These are phyloP conservation scores for Colletotrichum noveboracense DNA, from an alignment of 2,329 filamentous ascomycete species.

Conservation along the genomic window DNA sequence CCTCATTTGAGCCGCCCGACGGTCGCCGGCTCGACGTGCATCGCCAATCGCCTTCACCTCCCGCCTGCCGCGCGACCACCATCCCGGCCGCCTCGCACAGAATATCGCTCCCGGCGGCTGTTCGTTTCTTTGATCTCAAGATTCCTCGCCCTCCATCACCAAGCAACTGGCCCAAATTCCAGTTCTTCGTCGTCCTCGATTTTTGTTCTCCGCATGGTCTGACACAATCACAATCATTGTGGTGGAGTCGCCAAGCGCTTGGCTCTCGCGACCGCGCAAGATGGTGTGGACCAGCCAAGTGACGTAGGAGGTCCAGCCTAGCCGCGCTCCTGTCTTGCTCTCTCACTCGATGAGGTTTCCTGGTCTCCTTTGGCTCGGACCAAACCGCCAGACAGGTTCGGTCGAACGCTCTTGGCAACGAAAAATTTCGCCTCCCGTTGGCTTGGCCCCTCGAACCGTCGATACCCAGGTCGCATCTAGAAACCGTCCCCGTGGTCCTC, in stretches of 20 bases:
- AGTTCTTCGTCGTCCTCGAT: background rate
- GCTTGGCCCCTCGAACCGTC: background rate
- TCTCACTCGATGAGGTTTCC: background rate
- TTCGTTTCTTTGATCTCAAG: background rate
- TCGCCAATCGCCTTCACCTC: background rate
- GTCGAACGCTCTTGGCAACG: conserved; percentile 5
- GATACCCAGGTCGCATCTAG: background rate
- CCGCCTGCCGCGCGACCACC: background rate
- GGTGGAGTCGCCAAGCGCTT: conserved; percentile 19
- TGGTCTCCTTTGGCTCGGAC: background rate
- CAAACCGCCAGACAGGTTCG: conserved; percentile 1
- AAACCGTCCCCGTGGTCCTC: background rate
- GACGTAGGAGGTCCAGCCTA: conserved; percentile 15
- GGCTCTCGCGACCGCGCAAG: conserved; percentile 17
- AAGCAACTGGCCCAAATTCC: background rate
- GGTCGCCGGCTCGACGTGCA: background rate
- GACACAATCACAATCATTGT: conserved; percentile 10
- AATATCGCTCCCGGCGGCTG: conserved; percentile 6
- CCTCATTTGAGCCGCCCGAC: conserved; percentile 4
- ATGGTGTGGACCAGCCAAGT: conserved; percentile 19
- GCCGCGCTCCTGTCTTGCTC: background rate
- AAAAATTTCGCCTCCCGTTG: background rate
- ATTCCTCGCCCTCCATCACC: background rate
- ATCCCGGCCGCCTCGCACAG: background rate
- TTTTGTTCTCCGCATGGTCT: background rate